Percentiles rank a stretch among this genome's conserved stretches.
Conservation (phyloP, 2,329 filamentous ascomycete species). For the Paraconiothyrium sp. region DNA sequence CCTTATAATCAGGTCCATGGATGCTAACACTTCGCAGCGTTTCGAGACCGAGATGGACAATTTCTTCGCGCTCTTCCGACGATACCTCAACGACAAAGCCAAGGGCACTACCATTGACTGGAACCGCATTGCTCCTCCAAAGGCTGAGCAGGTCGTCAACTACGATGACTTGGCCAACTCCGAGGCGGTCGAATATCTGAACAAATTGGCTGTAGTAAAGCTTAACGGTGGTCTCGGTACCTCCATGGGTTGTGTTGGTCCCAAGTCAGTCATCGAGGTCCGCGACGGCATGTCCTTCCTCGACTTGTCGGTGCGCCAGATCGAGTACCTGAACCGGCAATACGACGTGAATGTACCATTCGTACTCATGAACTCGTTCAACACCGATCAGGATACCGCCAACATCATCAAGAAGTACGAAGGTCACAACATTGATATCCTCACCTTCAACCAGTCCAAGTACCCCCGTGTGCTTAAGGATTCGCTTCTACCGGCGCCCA, state of each 20-base stretch:
- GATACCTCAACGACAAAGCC: slow-evolving; percentile 98
- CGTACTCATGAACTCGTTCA: slow-evolving; percentile 99
- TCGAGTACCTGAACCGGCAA: slow-evolving; percentile 98
- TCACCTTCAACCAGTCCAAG: slow-evolving; percentile 99
- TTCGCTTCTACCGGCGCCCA: slow-evolving; percentile 94
- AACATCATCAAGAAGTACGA: slow-evolving; percentile 99
- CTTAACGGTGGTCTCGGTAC: slow-evolving; percentile 99
- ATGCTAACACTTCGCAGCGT: slow-evolving; percentile 63
- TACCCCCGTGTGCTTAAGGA: slow-evolving; percentile 99
- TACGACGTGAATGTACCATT: slow-evolving; percentile 98
- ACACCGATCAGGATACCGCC: slow-evolving; percentile 97
- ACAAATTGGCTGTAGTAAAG: slow-evolving; percentile 98
- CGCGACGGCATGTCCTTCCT: slow-evolving; percentile 99
- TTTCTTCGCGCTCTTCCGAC: slow-evolving; percentile 98
- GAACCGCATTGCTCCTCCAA: slow-evolving; percentile 95
- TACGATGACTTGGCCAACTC: slow-evolving; percentile 90
- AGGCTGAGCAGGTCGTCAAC: slow-evolving; percentile 91
- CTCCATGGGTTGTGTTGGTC: slow-evolving; percentile 98
- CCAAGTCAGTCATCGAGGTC: slow-evolving; percentile 99
- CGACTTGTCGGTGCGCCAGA: slow-evolving; percentile 97
- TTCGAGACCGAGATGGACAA: slow-evolving; percentile 99
- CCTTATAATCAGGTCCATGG: background rate
- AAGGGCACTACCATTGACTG: slow-evolving; percentile 97
- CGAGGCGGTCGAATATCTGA: slow-evolving; percentile 92
- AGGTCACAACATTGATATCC: slow-evolving; percentile 98